Conservation (phyloP, 1,139 yeast species). For the Taphrina sp. region DNA sequence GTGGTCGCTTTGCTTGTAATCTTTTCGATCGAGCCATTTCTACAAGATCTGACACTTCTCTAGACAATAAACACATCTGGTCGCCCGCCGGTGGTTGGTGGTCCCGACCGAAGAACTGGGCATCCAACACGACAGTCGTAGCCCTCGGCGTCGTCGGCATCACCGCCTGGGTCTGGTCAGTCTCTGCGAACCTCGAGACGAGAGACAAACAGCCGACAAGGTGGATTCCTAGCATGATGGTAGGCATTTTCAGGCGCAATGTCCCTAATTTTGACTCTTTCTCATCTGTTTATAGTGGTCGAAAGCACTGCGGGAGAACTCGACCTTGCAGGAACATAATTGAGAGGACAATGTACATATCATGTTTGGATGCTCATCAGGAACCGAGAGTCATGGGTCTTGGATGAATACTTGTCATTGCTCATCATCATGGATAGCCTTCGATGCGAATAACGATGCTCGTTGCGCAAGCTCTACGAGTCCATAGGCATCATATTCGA, state of each 20-base stretch:
- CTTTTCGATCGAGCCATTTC: no score
- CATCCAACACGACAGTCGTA: constrained; percentile 43
- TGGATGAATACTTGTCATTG: no score
- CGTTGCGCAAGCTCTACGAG: no score
- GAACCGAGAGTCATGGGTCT: no score
- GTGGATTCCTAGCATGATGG: constrained; percentile 31
- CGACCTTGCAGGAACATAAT: constrained; percentile 25
- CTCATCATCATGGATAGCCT: no score
- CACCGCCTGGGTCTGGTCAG: constrained; percentile 30
- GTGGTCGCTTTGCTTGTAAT: constrained; percentile 23
- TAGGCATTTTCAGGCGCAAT: no score
- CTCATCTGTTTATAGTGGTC: constrained; percentile 7
- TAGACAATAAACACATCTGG: constrained; percentile 39
- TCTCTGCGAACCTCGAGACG: constrained; percentile 25
- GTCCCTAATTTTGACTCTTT: no score
- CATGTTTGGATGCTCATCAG: no score
- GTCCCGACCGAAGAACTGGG: constrained; percentile 49
- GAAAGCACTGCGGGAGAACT: constrained; percentile 24
- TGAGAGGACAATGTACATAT: no score
- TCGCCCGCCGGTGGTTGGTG: constrained; percentile 47
- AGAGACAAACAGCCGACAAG: constrained; percentile 31
- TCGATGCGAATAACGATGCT: no score
- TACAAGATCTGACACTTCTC: background rate
- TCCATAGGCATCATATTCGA: no score
- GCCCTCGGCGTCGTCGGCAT: constrained; percentile 24